Evolutionary conservation across 371 early-diverging fungal genomes (phyloP), one percentile per base, ranked within the genome.

Genomic region (Fennellomyces sp.): DNA sequence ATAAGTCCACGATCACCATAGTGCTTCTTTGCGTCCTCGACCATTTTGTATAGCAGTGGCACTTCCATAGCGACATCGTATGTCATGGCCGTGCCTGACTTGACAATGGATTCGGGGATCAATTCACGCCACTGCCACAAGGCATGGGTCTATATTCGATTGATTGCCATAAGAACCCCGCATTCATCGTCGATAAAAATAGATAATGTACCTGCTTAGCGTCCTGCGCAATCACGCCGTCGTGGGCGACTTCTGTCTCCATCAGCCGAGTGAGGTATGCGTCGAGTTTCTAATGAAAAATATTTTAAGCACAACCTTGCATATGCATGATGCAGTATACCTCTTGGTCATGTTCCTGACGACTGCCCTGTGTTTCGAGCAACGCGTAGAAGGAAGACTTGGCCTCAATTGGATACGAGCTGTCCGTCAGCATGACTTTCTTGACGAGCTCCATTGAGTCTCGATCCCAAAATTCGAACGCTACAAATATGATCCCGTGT

Each of bases 391-490:
- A 94, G 26, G 79, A 73, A 26, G 64, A 57, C 4, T 58, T 42
- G 5, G 57, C 58, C n/a, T 58, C 65, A 33, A 66, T 64, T 0
- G 69, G 67, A 36, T 58, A 69, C 2, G 50, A 21, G 12, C 39
- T 42, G 2, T 63, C 68, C 21, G 60, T 61, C 38, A 81, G 71
- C 42, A 82, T 86, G 31, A 78, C 61, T n/a, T 61, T 54, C 27
- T 67, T 39, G 15, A 92, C 86, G 23, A 93, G 81, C 27, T 73
- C 65, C 17, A 81, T 52, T 12, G 81, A 81, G 30, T 65, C 74
- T 31, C 65, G 50, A 65, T 94, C 94, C 87, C 89, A 94, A 68
- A 94, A 94, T 72, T 94, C 94, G 68, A 88, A 94, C 1, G 93
- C 94, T 61, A 54, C 7, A 51, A 28, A n/a, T 26, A 39, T 10